Conservation (phyloP, 805 yeast species). For the Myxozyma geophila region DNA sequence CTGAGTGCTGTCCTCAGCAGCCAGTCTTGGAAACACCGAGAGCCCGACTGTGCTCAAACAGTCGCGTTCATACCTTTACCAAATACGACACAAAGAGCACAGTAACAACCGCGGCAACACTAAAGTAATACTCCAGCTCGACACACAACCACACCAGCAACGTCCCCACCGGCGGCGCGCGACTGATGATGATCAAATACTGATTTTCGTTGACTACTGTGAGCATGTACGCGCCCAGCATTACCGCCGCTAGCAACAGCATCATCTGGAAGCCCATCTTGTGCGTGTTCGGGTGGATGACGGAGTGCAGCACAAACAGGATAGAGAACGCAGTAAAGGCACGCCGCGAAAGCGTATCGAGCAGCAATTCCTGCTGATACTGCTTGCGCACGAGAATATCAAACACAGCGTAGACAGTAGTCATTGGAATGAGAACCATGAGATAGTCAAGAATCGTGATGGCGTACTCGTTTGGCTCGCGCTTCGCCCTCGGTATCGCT, state of each 20-base stretch:
- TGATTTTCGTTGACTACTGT: constrained; percentile 45
- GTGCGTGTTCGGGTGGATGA: constrained; percentile 40
- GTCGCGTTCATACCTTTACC: constrained; percentile 4
- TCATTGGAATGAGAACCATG: constrained; percentile 43
- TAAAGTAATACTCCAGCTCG: constrained; percentile 47
- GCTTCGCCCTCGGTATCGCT: not conserved
- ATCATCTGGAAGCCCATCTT: constrained; percentile 35
- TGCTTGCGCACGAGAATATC: constrained; percentile 47
- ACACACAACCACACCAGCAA: constrained; percentile 49
- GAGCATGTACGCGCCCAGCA: constrained; percentile 45
- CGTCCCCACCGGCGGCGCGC: constrained; percentile 51
- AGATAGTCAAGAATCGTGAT: constrained; percentile 42
- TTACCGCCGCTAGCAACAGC: constrained; percentile 38
- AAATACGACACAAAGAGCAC: constrained; percentile 27
- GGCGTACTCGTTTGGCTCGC: constrained; percentile 37
- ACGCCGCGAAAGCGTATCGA: constrained; percentile 32
- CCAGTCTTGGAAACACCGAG: too few relatives aligned
- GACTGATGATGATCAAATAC: constrained; percentile 47
- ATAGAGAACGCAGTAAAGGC: constrained; percentile 42
- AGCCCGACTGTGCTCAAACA: too few relatives aligned
- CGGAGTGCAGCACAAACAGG: constrained; percentile 40
- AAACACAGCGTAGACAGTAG: constrained; percentile 45
- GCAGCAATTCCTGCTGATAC: constrained; percentile 43
- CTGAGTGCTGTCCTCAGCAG: too few relatives aligned
- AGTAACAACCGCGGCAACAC: constrained; percentile 19